These are phyloP conservation scores for Pichia thaimueangensis DNA, from an alignment of 805 yeast species.

Conservation along the genomic window DNA sequence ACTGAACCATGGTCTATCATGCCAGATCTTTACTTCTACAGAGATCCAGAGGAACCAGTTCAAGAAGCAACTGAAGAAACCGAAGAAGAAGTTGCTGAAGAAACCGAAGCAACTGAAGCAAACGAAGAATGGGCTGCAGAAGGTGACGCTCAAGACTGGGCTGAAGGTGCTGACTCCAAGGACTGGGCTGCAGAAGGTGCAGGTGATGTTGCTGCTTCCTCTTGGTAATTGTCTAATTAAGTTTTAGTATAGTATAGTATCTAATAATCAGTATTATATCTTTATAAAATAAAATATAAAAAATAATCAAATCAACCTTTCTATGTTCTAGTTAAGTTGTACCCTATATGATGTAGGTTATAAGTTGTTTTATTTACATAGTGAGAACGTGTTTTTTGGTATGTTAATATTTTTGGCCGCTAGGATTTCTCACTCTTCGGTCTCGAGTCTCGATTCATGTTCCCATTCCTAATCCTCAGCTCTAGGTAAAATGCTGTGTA, in stretches of 20 bases:
- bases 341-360: too few relatives aligned
- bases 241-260: slow-evolving; percentile 10
- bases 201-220: slow-evolving; percentile 22
- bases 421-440: too few relatives aligned
- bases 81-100: slow-evolving; percentile 57
- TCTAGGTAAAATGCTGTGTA: too few relatives aligned
- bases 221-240: slow-evolving; percentile 27
- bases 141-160: slow-evolving; percentile 46
- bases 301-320: slow-evolving; percentile 15
- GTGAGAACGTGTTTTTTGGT: too few relatives aligned
- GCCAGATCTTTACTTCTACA: slow-evolving; percentile 99
- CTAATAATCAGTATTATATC: slow-evolving; percentile 9
- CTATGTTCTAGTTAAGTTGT: slow-evolving; percentile 8
- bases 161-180: slow-evolving; percentile 48
- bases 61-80: slow-evolving; percentile 58
- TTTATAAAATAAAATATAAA: slow-evolving; percentile 7
- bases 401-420: too few relatives aligned
- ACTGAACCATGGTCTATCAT: slow-evolving; percentile 95
- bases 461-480: too few relatives aligned
- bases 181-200: slow-evolving; percentile 38
- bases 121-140: slow-evolving; percentile 31
- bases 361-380: too few relatives aligned
- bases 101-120: slow-evolving; percentile 59
- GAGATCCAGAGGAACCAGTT: slow-evolving; percentile 99
- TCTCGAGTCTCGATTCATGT: too few relatives aligned